These are phyloP conservation scores for Fusarium stilboides DNA, from an alignment of 2,329 filamentous ascomycete genomes.

Conservation along the genomic window DNA sequence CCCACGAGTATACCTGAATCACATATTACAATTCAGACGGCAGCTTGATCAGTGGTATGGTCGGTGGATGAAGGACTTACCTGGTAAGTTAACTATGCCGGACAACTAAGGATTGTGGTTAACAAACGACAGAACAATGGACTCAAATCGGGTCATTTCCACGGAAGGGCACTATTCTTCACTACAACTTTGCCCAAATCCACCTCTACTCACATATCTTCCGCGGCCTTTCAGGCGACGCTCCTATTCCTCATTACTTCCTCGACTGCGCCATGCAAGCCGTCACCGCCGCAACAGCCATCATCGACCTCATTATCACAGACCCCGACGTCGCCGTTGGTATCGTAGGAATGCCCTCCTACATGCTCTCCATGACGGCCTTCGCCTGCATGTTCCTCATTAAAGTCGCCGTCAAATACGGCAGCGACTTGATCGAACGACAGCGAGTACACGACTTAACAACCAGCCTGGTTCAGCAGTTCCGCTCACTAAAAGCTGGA, in stretches of 20 bases:
- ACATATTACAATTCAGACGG: slow-evolving; percentile 56
- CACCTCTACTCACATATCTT: slow-evolving; percentile 61
- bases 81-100: slow-evolving; percentile 42
- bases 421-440: slow-evolving; percentile 60
- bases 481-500: slow-evolving; percentile 58
- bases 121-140: slow-evolving; percentile 54
- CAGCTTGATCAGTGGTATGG: slow-evolving; percentile 59
- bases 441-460: slow-evolving; percentile 58
- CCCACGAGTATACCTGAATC: slow-evolving; percentile 67
- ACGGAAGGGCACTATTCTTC: slow-evolving; percentile 58
- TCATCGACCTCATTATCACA: slow-evolving; percentile 61
- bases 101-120: rapidly evolving
- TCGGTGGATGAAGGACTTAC: slow-evolving; percentile 55
- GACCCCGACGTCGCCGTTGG: slow-evolving; percentile 60
- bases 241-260: slow-evolving; percentile 55
- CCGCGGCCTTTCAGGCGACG: slow-evolving; percentile 55
- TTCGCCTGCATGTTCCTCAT: slow-evolving; percentile 68
- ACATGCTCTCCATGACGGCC: slow-evolving; percentile 67
- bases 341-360: slow-evolving; percentile 63
- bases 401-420: slow-evolving; percentile 62
- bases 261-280: slow-evolving; percentile 54
- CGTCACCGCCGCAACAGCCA: slow-evolving; percentile 59
- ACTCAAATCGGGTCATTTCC: slow-evolving; percentile 59
- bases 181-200: slow-evolving; percentile 61
- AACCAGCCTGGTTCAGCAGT: slow-evolving; percentile 57